These are phyloP conservation scores for Aspergillus chevalieri DNA, from an alignment of 2,329 filamentous ascomycete species.

Conservation along the genomic window DNA sequence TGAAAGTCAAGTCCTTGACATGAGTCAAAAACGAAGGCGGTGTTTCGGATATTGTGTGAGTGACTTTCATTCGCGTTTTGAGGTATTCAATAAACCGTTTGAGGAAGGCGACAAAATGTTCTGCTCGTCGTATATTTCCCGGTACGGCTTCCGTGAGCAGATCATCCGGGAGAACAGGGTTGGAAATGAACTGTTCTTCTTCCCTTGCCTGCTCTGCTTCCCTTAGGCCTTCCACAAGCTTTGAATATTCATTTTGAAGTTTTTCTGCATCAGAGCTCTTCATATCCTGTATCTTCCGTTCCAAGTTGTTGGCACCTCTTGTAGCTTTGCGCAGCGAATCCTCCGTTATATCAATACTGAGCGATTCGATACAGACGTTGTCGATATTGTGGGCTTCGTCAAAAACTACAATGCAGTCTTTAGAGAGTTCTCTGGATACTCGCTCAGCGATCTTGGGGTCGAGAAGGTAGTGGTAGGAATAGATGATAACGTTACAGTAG, in stretches of 20 bases:
- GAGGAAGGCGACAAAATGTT: conserved; percentile 91
- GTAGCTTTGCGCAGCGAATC: conserved; percentile 89
- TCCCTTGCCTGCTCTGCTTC: conserved; percentile 83
- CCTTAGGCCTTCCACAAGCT: conserved; percentile 84
- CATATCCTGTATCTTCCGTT: conserved; percentile 88
- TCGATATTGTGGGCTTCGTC: conserved; percentile 99
- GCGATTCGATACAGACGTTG: conserved; percentile 96
- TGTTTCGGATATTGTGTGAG: conserved; percentile 95
- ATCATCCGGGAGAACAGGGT: conserved; percentile 88
- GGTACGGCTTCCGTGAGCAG: conserved; percentile 92
- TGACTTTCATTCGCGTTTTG: conserved; percentile 96
- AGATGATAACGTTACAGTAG: conserved; percentile 98
- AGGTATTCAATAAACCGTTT: conserved; percentile 97
- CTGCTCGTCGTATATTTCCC: conserved; percentile 89
- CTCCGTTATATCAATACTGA: conserved; percentile 95
- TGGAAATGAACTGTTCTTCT: conserved; percentile 95
- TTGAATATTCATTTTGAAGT: conserved; percentile 89
- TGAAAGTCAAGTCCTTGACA: conserved; percentile 92
- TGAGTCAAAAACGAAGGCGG: conserved; percentile 89
- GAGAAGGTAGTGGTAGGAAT: conserved; percentile 96
- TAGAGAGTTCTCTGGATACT: conserved; percentile 90
- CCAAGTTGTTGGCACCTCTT: conserved; percentile 81
- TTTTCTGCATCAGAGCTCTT: conserved; percentile 92
- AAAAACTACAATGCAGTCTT: conserved; percentile 97
- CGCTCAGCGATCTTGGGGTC: conserved; percentile 97